Evolutionary conservation across 306 rosid species (phyloP), one percentile per base, ranked within the genome.

Genomic region (Morella rubra): DNA sequence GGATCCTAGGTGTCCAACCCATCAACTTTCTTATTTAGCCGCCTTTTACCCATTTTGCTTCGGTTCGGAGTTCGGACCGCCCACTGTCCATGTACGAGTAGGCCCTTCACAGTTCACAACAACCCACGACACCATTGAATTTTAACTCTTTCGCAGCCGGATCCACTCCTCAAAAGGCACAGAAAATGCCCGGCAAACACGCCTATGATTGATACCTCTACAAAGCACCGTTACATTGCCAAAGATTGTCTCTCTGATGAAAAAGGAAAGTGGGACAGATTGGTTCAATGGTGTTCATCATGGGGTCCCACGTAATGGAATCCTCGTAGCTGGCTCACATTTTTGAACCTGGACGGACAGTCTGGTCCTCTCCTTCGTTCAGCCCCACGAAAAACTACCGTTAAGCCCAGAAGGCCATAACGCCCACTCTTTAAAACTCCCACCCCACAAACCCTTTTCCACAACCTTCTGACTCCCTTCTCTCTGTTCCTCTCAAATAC

Each of bases 141-240:
- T 24, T 24, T 24, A 24, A 24, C 27, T 24, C 27, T 24, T 0
- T 24, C 27, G 27, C 37, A 32, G 37, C 37, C 37, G 37, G 37
- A 32, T 32, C 18, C 9, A 5, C 22, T 32, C 9, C 14, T 3
- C 7, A 19, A 42, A 66, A 65, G 37, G 37, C 37, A 32, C 37
- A 41, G 14, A 66, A n/a, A 65, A 66, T 12, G 37, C 64, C 81
- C 89, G 83, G 77, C 87, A 77, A 78, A 75, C n/a, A 9, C 87
- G 89, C 80, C 80, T 81, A 0, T 83, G 82, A 83, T 86, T 81
- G 40, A 37, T 64, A 56, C 4, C 44, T 42, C 81, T 3, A 7
- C 8, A 13, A 14, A 78, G 50, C 77, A 69, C 73, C 73, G 49
- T 44, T 52, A 54, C 75, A 27, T 13, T 1, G 64, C 49, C 24